Conservation (phyloP, 805 yeast genomes). For the Nakazawaea ambrosiae region DNA sequence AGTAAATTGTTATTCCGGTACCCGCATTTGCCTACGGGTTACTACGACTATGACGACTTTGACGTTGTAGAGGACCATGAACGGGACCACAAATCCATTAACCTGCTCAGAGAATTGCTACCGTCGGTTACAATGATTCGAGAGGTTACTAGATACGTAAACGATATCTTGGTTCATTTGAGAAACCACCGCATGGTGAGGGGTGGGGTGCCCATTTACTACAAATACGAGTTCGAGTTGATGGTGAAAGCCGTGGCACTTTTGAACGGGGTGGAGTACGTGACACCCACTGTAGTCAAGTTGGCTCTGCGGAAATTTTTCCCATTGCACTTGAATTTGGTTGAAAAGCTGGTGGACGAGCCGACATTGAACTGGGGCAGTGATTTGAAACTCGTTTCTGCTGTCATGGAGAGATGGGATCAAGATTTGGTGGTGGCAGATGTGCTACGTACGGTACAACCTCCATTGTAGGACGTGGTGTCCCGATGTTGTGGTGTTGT, state of each 20-base stretch:
- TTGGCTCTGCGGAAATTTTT: constrained; percentile 40
- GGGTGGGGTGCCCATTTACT: constrained; percentile 44
- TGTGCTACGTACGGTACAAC: constrained; percentile 40
- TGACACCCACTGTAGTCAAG: constrained; percentile 47
- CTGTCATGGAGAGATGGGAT: constrained; percentile 37
- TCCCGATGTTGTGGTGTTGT: background rate
- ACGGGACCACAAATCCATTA: no score
- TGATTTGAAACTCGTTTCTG: constrained; percentile 33
- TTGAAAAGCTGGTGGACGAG: constrained; percentile 37
- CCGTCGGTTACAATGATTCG: constrained; percentile 36
- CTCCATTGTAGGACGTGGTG: constrained; percentile 34
- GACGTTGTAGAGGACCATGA: background rate
- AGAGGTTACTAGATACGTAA: constrained; percentile 46
- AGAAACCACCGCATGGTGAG: constrained; percentile 49
- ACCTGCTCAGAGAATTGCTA: no score
- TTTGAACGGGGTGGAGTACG: constrained; percentile 32
- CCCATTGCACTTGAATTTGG: constrained; percentile 36
- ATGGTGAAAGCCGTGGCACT: constrained; percentile 34
- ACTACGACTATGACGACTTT: no score
- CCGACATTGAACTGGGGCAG: constrained; percentile 52
- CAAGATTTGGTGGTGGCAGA: constrained; percentile 44
- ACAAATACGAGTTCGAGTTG: constrained; percentile 34
- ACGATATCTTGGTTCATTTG: constrained; percentile 46
- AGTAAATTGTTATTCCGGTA: constrained; percentile 26
- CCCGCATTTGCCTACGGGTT: no score